These are phyloP conservation scores for Dioszegia hungarica DNA, from an alignment of 768 basidiomycete species.

Conservation along the genomic window DNA sequence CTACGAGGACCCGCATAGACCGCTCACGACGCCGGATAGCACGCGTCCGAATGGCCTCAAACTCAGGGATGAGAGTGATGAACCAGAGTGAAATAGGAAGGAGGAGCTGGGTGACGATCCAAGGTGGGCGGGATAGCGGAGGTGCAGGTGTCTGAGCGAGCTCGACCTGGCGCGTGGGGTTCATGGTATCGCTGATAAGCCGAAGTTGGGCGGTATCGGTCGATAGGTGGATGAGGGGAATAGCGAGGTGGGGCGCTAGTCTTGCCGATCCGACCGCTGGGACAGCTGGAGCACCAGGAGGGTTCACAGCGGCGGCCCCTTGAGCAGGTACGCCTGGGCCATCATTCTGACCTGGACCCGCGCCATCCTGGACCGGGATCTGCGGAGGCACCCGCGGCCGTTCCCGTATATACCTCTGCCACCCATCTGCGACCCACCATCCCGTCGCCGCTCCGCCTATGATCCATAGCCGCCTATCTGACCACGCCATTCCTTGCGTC, in stretches of 20 bases:
- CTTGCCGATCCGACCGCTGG: not conserved
- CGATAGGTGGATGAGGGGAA: constrained; percentile 28
- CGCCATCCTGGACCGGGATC: not conserved
- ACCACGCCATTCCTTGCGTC: constrained; percentile 31
- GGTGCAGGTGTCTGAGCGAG: not conserved
- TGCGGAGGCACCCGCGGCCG: not conserved
- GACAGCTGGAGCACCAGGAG: not conserved
- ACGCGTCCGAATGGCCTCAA: constrained; percentile 27
- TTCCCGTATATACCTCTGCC: constrained; percentile 1
- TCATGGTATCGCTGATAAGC: constrained; percentile 8
- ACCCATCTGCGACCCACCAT: constrained; percentile 30
- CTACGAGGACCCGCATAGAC: constrained; percentile 30
- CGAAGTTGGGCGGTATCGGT: constrained; percentile 24
- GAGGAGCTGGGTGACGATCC: constrained; percentile 27
- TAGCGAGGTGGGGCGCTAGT: not conserved
- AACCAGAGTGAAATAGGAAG: constrained; percentile 38
- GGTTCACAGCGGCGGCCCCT: not conserved
- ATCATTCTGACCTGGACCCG: not conserved
- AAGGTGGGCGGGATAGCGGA: constrained; percentile 6
- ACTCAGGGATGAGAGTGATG: constrained; percentile 38
- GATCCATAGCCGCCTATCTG: constrained; percentile 28
- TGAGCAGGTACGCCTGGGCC: no score
- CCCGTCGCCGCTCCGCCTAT: constrained; percentile 23
- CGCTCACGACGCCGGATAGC: constrained; percentile 31
- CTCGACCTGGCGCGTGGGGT: not conserved